Evolutionary conservation across 1,284 basidiomycete genomes (phyloP).

Genomic region (Rhodotorula mucilaginosa): DNA sequence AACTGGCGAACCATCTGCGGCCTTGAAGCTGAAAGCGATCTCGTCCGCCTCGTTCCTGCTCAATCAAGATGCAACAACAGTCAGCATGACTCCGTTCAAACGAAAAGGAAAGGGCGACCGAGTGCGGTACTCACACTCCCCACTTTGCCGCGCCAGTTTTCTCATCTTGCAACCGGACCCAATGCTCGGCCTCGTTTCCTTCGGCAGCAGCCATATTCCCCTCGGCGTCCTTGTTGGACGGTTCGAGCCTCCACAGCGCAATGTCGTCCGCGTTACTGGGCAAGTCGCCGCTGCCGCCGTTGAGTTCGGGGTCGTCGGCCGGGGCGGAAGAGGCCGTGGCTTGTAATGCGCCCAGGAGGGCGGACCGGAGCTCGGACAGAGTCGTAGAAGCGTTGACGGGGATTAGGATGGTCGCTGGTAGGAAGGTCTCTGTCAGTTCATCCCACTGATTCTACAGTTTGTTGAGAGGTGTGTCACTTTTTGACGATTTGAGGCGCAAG

Average conservation of each 20-base stretch:
- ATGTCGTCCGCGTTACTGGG: slow-evolving; percentile 4
- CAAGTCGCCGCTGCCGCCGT: not conserved
- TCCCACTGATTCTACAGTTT: not conserved
- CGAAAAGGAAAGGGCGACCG: not conserved
- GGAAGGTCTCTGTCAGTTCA: not conserved
- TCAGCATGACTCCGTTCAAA: too few relatives aligned
- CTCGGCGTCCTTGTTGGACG: not conserved
- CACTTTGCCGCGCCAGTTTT: slow-evolving; percentile 30
- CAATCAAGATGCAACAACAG: too few relatives aligned
- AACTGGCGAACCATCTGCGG: slow-evolving; percentile 18
- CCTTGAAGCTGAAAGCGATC: slow-evolving; percentile 28
- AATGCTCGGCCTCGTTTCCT: slow-evolving; percentile 9
- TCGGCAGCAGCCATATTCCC: not conserved
- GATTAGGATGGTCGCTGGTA: slow-evolving; percentile 26
- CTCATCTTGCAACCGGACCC: slow-evolving; percentile 28
- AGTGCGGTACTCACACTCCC: slow-evolving; percentile 25
- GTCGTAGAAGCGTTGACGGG: slow-evolving; percentile 21
- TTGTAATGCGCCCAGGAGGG: slow-evolving; percentile 13
- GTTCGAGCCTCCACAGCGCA: slow-evolving; percentile 28
- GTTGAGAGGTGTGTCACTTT: slow-evolving; percentile 11
- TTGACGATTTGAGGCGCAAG: slow-evolving; percentile 27
- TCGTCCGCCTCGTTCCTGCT: slow-evolving; percentile 27
- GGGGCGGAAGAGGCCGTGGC: not conserved
- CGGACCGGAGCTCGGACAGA: slow-evolving; percentile 14
- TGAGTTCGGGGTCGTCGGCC: slow-evolving; percentile 4